Conservation (phyloP, 2,329 filamentous ascomycete species). For the Fusarium sp. region DNA sequence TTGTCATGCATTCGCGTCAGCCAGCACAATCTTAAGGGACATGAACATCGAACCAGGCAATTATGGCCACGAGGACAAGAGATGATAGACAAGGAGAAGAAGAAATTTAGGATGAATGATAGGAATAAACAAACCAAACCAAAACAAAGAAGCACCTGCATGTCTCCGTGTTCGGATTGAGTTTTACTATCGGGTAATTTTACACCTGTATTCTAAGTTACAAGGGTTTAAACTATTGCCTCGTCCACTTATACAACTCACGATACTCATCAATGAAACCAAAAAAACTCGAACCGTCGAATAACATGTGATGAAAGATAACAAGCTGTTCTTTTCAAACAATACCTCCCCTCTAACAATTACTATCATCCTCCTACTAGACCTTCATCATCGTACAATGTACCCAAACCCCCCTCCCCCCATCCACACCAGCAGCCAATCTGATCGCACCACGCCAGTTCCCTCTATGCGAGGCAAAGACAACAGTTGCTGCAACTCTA, state of each 20-base stretch:
- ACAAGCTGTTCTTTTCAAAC: not conserved
- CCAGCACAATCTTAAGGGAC: not conserved
- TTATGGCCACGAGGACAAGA: constrained; percentile 31
- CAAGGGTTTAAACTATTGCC: constrained; percentile 1
- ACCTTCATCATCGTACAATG: constrained; percentile 1
- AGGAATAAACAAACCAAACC: not conserved
- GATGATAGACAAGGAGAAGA: not conserved
- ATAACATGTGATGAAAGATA: constrained; percentile 1
- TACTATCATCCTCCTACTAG: constrained; percentile 14
- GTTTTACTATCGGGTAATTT: constrained; percentile 10
- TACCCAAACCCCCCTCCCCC: constrained; percentile 14
- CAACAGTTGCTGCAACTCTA: constrained; percentile 33
- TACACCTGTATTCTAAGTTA: not conserved
- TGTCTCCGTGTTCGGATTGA: constrained; percentile 27
- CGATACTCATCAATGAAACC: constrained; percentile 7
- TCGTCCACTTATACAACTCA: not conserved
- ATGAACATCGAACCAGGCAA: constrained; percentile 28
- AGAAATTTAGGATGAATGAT: not conserved
- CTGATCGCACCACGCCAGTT: constrained; percentile 36
- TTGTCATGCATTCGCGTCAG: constrained; percentile 43
- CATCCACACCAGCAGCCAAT: constrained; percentile 30
- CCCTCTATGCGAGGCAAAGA: constrained; percentile 38
- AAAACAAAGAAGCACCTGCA: not conserved
- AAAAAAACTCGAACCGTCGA: not conserved
- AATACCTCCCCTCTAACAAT: constrained; percentile 32